Evolutionary conservation across 2,329 filamentous ascomycete species (phyloP), one percentile per base, ranked within the genome.

Genomic region (Trichoderma lentiforme): DNA sequence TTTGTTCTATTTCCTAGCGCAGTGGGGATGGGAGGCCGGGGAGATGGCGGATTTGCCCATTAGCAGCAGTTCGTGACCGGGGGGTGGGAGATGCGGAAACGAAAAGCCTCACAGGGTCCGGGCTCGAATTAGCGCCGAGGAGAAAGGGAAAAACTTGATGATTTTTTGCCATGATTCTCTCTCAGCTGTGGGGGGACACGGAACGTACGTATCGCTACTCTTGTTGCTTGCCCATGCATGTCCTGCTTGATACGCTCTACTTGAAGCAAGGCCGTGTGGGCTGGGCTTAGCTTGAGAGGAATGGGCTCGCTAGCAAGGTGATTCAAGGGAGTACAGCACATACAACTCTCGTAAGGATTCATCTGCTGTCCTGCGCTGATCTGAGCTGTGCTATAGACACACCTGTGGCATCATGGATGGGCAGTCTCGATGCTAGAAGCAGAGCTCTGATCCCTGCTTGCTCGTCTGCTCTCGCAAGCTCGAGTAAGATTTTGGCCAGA

Each of bases 11-110:
- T 63, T 58, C 65, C 56, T 72, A 63, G 65, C 56, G 32, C 47
- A 14, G 71, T 72, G 66, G 66, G 53, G 66, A 39, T 70, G 57
- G 15, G 18, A 60, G 51, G 39, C 66, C 66, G 71, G 71, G 66
- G 71, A 70, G 66, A 64, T 60, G 51, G 51, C 66, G 65, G 47
- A 47, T 64, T 70, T 30, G 58, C 26, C 39, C 56, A 47, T 30
- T 61, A 61, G 66, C 24, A 61, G 56, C 28, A 69, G 64, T 72
- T 63, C 47, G 34, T 47, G 43, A 21, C 58, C 56, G n/a, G 63
- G 70, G 70, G 70, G 56, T 39, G n/a, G 14, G 43, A 63, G 34
- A 47, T n/a, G 18, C 26, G 26, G 60, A 64, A 30, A 28, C 53
- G 24, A 47, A 58, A 32, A 32, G 18, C 39, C 43, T 15, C 30